A percentile compares a stretch with the other conserved stretches of the same genome.
Evolutionary conservation across 441 rosid genomes (phyloP).

Genomic region (Hura crepitans): DNA sequence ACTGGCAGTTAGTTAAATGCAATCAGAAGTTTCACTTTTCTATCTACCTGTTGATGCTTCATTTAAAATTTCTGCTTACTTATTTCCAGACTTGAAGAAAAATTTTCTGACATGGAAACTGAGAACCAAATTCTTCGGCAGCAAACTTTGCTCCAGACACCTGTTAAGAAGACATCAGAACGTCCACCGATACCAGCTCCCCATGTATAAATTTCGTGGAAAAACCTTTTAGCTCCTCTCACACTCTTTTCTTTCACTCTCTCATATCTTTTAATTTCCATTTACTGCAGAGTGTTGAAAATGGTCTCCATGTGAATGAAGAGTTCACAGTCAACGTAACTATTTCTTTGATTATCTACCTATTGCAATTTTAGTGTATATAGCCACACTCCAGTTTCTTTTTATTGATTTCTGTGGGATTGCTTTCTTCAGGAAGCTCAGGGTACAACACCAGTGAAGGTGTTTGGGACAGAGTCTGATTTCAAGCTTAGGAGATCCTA

Average conservation of each 20-base stretch:
- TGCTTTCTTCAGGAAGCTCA: conserved; percentile 53
- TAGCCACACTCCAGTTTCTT: not conserved
- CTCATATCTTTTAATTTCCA: conserved; percentile 8
- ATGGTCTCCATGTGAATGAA: conserved; percentile 69
- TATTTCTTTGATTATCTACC: conserved; percentile 20
- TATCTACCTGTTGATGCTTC: conserved; percentile 3
- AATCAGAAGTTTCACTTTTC: not conserved
- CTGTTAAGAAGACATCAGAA: conserved; percentile 51
- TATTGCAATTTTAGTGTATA: conserved; percentile 6
- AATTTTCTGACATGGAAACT: conserved; percentile 75
- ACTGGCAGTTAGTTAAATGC: not conserved
- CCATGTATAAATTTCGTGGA: conserved; percentile 40
- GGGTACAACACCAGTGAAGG: conserved; percentile 56
- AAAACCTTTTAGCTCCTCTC: conserved; percentile 15
- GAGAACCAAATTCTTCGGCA: conserved; percentile 78
- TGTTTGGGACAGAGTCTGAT: conserved; percentile 62
- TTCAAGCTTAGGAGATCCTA: conserved; percentile 66
- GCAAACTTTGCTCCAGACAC: conserved; percentile 52
- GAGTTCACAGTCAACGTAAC: conserved; percentile 54
- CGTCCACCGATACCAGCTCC: conserved; percentile 47
- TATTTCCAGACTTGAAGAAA: conserved; percentile 80
- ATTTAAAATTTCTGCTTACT: not conserved
- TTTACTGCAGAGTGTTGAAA: conserved; percentile 65
- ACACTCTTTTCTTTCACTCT: conserved; percentile 12
- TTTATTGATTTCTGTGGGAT: conserved; percentile 16